phyloP scores from a whole-genome alignment of 75 land plant genomes.

The Pseudotsuga menziesii region DNA sequence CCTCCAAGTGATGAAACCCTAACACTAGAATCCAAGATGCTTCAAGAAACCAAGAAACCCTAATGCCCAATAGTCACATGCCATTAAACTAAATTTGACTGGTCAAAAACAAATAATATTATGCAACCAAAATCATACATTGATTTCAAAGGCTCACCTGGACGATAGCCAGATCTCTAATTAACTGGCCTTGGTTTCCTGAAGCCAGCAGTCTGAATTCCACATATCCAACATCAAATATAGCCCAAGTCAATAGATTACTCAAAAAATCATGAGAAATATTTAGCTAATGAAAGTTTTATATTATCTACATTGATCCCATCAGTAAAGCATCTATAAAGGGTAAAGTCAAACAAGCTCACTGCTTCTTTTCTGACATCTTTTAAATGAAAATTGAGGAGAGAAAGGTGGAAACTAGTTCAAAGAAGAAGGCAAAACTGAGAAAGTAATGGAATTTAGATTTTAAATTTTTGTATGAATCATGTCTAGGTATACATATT shows the following conservation, averaged over 20 bases:
- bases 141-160: not conserved
- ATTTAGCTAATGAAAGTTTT: not conserved
- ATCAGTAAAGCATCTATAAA: not conserved
- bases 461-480: not conserved
- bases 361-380: not conserved
- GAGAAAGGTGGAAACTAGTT: not conserved
- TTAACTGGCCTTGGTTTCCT: not conserved
- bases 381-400: not conserved
- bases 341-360: not conserved
- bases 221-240: not conserved
- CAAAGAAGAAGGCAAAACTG: not conserved
- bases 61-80: not conserved
- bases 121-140: not conserved
- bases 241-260: not conserved
- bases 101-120: not conserved
- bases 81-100: not conserved
- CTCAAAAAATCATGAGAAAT: not conserved
- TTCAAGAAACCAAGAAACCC: no score
- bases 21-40: no score
- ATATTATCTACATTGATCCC: not conserved
- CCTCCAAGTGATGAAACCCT: no score
- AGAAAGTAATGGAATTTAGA: not conserved
- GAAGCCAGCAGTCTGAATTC: not conserved
- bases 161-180: slow-evolving; percentile 7
- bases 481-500: no score